Evolutionary conservation across 2,329 filamentous ascomycete species (phyloP).

Genomic region (Beauveria caledonica): DNA sequence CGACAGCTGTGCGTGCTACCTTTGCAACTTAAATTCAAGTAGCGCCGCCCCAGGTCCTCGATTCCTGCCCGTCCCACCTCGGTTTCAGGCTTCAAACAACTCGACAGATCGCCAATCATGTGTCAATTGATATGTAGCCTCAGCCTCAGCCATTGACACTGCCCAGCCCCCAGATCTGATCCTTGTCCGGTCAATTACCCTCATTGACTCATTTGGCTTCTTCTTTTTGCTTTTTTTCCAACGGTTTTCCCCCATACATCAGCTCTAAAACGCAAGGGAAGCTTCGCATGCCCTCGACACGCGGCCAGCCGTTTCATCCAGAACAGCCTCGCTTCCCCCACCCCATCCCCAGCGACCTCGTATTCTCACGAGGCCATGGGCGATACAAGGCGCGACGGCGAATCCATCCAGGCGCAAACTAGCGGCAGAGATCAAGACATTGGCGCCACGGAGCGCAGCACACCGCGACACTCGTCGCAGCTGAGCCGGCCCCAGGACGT

Average conservation of each 20-base stretch:
- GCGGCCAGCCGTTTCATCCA: not conserved
- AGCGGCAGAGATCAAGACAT: slow-evolving; percentile 6
- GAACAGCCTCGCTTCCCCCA: not conserved
- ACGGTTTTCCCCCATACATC: too few relatives aligned
- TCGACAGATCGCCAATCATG: not conserved
- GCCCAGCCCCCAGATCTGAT: not conserved
- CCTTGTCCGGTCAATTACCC: not conserved
- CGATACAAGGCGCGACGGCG: not conserved
- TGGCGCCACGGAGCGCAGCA: not conserved
- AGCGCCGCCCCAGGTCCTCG: too few relatives aligned
- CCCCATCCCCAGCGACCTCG: not conserved
- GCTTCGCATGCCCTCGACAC: not conserved
- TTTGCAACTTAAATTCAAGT: too few relatives aligned
- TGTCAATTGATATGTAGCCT: not conserved
- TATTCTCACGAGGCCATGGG: not conserved
- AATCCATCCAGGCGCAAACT: not conserved
- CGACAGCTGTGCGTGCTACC: too few relatives aligned
- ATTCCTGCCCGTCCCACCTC: not conserved
- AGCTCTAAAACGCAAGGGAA: too few relatives aligned
- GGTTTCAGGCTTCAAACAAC: slow-evolving; percentile 1
- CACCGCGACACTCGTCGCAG: slow-evolving; percentile 9
- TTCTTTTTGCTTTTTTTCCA: not conserved
- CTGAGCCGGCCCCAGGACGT: not conserved
- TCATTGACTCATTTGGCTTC: not conserved
- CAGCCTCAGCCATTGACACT: not conserved